Evolutionary conservation across 2,329 filamentous ascomycete species (phyloP).

Genomic region (Fusarium sp.): DNA sequence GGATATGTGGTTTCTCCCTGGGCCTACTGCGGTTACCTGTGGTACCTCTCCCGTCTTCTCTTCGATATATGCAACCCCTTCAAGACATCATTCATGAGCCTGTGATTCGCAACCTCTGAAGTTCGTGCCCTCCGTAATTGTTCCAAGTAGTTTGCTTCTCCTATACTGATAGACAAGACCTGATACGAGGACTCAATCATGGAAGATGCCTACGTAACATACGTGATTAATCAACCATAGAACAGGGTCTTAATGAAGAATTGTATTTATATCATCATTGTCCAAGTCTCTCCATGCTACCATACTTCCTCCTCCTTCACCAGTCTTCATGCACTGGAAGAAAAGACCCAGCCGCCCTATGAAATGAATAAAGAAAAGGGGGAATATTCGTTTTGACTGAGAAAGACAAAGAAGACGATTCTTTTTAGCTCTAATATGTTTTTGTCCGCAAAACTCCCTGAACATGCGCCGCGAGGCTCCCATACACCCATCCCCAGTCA

Average conservation of each 20-base stretch:
- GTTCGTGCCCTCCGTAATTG: neutral
- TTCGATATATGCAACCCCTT: conserved; percentile 6
- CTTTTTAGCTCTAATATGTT: conserved; percentile 47
- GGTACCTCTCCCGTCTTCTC: neutral
- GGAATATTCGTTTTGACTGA: conserved; percentile 43
- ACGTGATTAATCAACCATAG: neutral
- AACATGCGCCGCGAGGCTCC: conserved; percentile 47
- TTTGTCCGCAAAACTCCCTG: conserved; percentile 46
- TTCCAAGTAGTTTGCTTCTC: neutral
- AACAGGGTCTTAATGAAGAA: conserved; percentile 1
- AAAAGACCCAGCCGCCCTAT: conserved; percentile 30
- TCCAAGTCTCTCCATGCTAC: conserved; percentile 15
- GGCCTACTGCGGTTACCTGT: neutral
- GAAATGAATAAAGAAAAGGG: conserved; percentile 33
- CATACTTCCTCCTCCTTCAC: neutral
- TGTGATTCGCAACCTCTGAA: neutral
- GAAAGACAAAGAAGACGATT: conserved; percentile 44
- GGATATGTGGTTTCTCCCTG: neutral
- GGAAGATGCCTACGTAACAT: neutral
- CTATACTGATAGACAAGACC: neutral
- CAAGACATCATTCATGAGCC: neutral
- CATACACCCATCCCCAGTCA: conserved; percentile 18
- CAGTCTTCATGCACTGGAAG: conserved; percentile 5
- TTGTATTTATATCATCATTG: conserved; percentile 27
- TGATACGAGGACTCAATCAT: neutral